A percentile compares a stretch with the other conserved stretches of the same genome.
These are phyloP conservation scores for Gaeumannomyces tritici DNA, from an alignment of 2,329 filamentous ascomycete species.

Conservation along the genomic window DNA sequence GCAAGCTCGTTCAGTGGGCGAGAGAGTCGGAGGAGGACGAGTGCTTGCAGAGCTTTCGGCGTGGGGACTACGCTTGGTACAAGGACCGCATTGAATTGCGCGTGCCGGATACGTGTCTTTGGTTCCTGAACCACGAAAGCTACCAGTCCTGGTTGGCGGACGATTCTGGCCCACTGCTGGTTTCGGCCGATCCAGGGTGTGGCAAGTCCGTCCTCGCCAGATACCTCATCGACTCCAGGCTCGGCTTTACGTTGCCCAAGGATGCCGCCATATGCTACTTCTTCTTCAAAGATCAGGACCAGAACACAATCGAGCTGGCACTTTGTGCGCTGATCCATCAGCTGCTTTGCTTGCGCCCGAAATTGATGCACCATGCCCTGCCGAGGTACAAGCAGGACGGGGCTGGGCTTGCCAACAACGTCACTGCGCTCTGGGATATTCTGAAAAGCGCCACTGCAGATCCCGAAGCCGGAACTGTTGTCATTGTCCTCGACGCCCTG, in stretches of 20 bases:
- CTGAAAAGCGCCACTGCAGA: slow-evolving; percentile 17
- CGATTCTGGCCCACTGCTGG: slow-evolving; percentile 18
- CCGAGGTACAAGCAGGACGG: slow-evolving; percentile 15
- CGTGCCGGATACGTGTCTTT: slow-evolving; percentile 19
- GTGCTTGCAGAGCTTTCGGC: neutral
- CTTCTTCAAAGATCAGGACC: slow-evolving; percentile 30
- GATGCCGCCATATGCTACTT: slow-evolving; percentile 26
- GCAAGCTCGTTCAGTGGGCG: slow-evolving; percentile 10
- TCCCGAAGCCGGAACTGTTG: slow-evolving; percentile 16
- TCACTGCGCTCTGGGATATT: slow-evolving; percentile 21
- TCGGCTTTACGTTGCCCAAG: slow-evolving; percentile 17
- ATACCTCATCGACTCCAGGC: slow-evolving; percentile 18
- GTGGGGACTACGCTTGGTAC: slow-evolving; percentile 11
- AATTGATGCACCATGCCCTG: slow-evolving; percentile 23
- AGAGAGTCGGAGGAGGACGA: slow-evolving; percentile 14
- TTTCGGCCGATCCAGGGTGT: slow-evolving; percentile 28
- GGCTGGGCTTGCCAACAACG: slow-evolving; percentile 11
- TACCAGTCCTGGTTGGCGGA: slow-evolving; percentile 19
- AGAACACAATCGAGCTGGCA: slow-evolving; percentile 22
- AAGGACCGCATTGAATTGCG: slow-evolving; percentile 16
- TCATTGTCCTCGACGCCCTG: slow-evolving; percentile 28
- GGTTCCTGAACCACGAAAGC: slow-evolving; percentile 19
- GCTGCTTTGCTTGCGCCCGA: slow-evolving; percentile 20
- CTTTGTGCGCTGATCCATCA: slow-evolving; percentile 31
- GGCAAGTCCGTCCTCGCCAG: slow-evolving; percentile 27